phyloP scores from a whole-genome alignment of 352 stramenopile genomes.

The Phytophthora gonapodyides region DNA sequence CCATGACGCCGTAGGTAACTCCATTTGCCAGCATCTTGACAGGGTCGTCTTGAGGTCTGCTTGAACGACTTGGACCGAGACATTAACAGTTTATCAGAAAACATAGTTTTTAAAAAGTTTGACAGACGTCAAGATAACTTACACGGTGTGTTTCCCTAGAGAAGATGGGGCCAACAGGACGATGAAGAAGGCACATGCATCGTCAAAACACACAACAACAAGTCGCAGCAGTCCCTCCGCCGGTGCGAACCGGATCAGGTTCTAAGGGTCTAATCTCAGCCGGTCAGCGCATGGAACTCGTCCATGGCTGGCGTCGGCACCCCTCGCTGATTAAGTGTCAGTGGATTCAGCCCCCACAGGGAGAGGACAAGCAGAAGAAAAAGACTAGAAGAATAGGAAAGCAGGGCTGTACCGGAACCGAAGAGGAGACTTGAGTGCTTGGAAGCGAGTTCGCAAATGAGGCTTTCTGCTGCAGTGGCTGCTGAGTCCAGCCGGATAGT shows the following conservation, averaged over 20 bases:
- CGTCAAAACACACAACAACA: constrained; percentile 36
- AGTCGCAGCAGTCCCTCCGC: constrained; percentile 60
- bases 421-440: neutral
- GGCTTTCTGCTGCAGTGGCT: neutral
- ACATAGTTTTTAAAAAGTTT: too few species aligned
- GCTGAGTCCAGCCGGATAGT: constrained; percentile 1
- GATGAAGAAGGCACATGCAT: constrained; percentile 24
- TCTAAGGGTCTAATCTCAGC: constrained; percentile 71
- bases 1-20: constrained; percentile 37
- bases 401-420: constrained; percentile 22
- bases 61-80: too few species aligned
- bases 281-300: constrained; percentile 49
- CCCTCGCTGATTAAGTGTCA: constrained; percentile 63
- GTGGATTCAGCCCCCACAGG: constrained; percentile 25
- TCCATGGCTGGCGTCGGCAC: constrained; percentile 56
- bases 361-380: constrained; percentile 13
- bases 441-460: constrained; percentile 14
- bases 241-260: constrained; percentile 71
- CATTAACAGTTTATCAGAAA: too few species aligned
- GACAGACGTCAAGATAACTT: neutral
- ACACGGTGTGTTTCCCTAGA: neutral
- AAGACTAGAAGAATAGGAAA: neutral
- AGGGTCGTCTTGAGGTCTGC: too few species aligned
- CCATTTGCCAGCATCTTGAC: constrained; percentile 11
- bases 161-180: neutral